A percentile compares a stretch with the other conserved stretches of the same genome.
phyloP scores from a whole-genome alignment of 768 basidiomycete genomes.

The Trametopsis cervina region DNA sequence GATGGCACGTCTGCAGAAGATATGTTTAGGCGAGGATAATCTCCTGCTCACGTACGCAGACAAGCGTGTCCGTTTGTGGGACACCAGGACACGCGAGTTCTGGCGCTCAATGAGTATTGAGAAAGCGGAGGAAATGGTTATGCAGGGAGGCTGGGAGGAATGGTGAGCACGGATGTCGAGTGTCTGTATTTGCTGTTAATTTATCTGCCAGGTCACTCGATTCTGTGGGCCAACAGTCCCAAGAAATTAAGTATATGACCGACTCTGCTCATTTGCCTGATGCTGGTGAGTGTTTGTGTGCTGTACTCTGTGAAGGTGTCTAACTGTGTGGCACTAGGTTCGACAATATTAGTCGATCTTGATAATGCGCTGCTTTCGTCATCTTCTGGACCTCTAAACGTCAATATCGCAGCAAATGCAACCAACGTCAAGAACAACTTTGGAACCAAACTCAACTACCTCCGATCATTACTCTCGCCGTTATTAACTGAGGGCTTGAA shows the following conservation, averaged over 20 bases:
- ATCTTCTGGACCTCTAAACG: slow-evolving; percentile 1
- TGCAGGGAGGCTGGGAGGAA: slow-evolving; percentile 66
- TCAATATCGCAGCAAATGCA: slow-evolving; percentile 23
- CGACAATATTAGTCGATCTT: slow-evolving; percentile 25
- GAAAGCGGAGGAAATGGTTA: slow-evolving; percentile 70
- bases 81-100: slow-evolving; percentile 75
- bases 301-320: neutral
- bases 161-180: slow-evolving; percentile 42
- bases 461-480: slow-evolving; percentile 55
- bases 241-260: no score
- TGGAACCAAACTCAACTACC: slow-evolving; percentile 39
- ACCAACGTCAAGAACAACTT: slow-evolving; percentile 9
- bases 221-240: no score
- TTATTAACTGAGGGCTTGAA: slow-evolving; percentile 68
- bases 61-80: slow-evolving; percentile 81
- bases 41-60: slow-evolving; percentile 72
- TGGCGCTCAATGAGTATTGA: slow-evolving; percentile 73
- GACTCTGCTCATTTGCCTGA: slow-evolving; percentile 10
- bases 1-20: slow-evolving; percentile 49
- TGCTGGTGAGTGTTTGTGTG: slow-evolving; percentile 14
- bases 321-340: slow-evolving; percentile 16
- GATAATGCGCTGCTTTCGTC: slow-evolving; percentile 16
- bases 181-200: neutral
- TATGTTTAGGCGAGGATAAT: slow-evolving; percentile 65
- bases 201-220: neutral